Base-by-base conservation (phyloP, 2,329 filamentous ascomycete genomes). In the Aschersonia sp. region DNA sequence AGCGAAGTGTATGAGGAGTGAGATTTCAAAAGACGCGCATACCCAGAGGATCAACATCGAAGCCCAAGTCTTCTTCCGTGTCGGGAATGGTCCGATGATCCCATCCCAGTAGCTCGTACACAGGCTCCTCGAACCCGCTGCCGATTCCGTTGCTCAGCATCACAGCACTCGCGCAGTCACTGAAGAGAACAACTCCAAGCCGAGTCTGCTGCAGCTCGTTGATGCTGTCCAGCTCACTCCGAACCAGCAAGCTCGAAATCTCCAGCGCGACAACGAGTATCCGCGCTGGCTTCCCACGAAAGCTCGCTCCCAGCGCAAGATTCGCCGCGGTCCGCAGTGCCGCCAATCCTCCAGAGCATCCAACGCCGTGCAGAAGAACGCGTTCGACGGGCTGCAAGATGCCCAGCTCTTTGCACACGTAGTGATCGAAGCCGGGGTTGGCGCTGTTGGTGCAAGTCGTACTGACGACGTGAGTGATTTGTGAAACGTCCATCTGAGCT, bases 391-490 rank as follows among this genome's bases (percentile, higher is more conserved):
- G 65, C 35, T 72, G 66, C n/a, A 67, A 65, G 31, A 84, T 66
- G 0, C 77, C 77, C 2, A 85, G 63, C 4, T 68, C 65, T 56
- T 76, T 78, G 47, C 73, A 73, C 30, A 84, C 76, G 52, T 70
- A 81, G 59, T 83, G 77, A 54, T 84, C 81, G 57, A 78, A 84
- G 1, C 80, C 80, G 0, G 80, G 80, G 58, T 84, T 84, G 12
- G 79, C 78, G 52, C 78, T 82, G 58, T 84, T 77, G 6, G 80
- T 85, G 58, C 81, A 84, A 4, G 80, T 84, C 0, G 79, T 82
- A 30, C 78, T 75, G 6, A 85, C 78, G 41, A 83, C 69, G 55
- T 85, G 81, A 3, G 80, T 85, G 52, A 85, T 78, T 46, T 78
- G 65, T 42, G 40, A 42, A 2, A 12, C 20, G 40, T 42, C 40